Percentiles rank a stretch among this genome's conserved stretches.
phyloP scores from a whole-genome alignment of 768 basidiomycete genomes.

The Boletus vinaceobasis region DNA sequence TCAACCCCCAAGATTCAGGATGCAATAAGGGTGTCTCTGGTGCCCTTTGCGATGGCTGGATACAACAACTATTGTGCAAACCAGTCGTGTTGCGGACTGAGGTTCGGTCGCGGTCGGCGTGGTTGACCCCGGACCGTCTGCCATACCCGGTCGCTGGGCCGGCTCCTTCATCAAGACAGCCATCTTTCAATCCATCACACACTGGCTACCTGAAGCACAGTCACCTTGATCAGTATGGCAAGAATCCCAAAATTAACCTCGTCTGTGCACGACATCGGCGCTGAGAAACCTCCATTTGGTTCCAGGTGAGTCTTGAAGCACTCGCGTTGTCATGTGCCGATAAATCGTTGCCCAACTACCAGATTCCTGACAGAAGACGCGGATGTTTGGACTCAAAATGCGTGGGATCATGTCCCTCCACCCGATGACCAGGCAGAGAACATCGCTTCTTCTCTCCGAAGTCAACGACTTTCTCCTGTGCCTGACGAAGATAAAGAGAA shows the following conservation, averaged over 20 bases:
- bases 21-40: not conserved
- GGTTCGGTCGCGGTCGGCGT: not conserved
- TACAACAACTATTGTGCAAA: not conserved
- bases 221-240: slow-evolving; percentile 6
- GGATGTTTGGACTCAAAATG: slow-evolving; percentile 85
- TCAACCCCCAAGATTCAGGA: too few species aligned
- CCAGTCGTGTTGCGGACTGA: not conserved
- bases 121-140: not conserved
- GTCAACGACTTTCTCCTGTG: slow-evolving; percentile 73
- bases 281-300: slow-evolving; percentile 64
- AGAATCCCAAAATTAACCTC: slow-evolving; percentile 43
- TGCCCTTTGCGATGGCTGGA: not conserved
- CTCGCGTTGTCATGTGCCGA: not conserved
- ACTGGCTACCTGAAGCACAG: not conserved
- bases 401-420: slow-evolving; percentile 88
- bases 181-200: not conserved
- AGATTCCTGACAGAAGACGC: slow-evolving; percentile 68
- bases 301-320: slow-evolving; percentile 46
- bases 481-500: slow-evolving; percentile 64
- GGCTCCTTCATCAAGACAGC: not conserved
- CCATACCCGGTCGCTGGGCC: not conserved
- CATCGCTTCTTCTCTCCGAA: slow-evolving; percentile 65
- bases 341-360: not conserved
- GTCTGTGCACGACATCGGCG: slow-evolving; percentile 59
- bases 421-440: slow-evolving; percentile 76